These are phyloP conservation scores for Hericium coralloides DNA, from an alignment of 768 basidiomycete species.

Conservation along the genomic window DNA sequence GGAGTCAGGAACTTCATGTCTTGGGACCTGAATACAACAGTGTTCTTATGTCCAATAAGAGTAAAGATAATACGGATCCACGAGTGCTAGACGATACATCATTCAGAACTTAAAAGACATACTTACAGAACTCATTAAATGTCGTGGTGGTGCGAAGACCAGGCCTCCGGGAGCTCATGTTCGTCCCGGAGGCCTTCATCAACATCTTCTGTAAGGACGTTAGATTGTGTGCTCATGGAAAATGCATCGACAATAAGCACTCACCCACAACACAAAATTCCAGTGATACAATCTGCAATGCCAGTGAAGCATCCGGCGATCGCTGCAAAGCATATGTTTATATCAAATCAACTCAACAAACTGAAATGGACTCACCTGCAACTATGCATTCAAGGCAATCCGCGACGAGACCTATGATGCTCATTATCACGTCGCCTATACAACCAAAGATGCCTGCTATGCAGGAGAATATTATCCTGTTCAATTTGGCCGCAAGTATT, in stretches of 20 bases:
- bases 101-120: background rate
- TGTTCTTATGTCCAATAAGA: too few species aligned
- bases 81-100: too few species aligned
- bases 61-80: too few species aligned
- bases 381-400: constrained; percentile 40
- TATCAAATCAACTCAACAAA: background rate
- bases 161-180: background rate
- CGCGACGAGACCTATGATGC: constrained; percentile 29
- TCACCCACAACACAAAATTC: constrained; percentile 35
- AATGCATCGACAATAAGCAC: constrained; percentile 1
- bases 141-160: background rate
- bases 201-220: constrained; percentile 1
- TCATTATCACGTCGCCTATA: constrained; percentile 34
- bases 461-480: constrained; percentile 10
- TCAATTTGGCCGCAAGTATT: background rate
- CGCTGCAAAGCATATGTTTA: constrained; percentile 18
- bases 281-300: constrained; percentile 35
- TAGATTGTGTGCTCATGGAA: background rate
- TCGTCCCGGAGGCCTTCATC: constrained; percentile 3
- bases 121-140: background rate
- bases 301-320: constrained; percentile 32
- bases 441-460: constrained; percentile 25
- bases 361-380: constrained; percentile 21
- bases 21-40: too few species aligned
- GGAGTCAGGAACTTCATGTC: background rate